phyloP scores from a whole-genome alignment of 1,139 yeast species.

The Zygoascus hellenicus region DNA sequence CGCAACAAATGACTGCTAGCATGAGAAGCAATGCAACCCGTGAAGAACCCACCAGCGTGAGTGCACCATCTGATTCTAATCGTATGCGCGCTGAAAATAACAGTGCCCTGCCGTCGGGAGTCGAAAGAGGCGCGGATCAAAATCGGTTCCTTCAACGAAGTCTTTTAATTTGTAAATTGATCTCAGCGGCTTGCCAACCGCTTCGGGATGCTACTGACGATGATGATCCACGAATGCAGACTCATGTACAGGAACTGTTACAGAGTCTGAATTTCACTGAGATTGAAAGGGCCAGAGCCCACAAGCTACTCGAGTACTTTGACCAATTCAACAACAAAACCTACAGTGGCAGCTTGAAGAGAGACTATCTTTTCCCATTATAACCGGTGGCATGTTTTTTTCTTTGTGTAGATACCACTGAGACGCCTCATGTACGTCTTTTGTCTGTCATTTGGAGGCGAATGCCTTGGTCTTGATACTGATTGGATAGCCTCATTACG shows the following conservation, averaged over 20 bases:
- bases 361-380: too few relatives aligned
- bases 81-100: neutral
- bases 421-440: too few relatives aligned
- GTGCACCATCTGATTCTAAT: too few relatives aligned
- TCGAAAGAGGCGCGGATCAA: neutral
- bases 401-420: too few relatives aligned
- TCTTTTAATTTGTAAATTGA: neutral
- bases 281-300: neutral
- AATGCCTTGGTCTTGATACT: too few relatives aligned
- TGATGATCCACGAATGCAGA: neutral
- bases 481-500: too few relatives aligned
- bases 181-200: slow-evolving; percentile 4
- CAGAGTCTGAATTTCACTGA: neutral
- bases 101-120: neutral
- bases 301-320: neutral
- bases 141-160: neutral
- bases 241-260: slow-evolving; percentile 1
- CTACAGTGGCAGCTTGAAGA: too few relatives aligned
- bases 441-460: too few relatives aligned
- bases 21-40: too few relatives aligned
- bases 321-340: neutral
- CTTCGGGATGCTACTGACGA: neutral
- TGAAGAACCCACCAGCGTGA: too few relatives aligned
- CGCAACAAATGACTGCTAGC: too few relatives aligned
- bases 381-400: too few relatives aligned